A percentile compares a stretch with the other conserved stretches of the same genome.
Conservation (phyloP, 2,329 filamentous ascomycete species). For the Exophiala oligosperma region DNA sequence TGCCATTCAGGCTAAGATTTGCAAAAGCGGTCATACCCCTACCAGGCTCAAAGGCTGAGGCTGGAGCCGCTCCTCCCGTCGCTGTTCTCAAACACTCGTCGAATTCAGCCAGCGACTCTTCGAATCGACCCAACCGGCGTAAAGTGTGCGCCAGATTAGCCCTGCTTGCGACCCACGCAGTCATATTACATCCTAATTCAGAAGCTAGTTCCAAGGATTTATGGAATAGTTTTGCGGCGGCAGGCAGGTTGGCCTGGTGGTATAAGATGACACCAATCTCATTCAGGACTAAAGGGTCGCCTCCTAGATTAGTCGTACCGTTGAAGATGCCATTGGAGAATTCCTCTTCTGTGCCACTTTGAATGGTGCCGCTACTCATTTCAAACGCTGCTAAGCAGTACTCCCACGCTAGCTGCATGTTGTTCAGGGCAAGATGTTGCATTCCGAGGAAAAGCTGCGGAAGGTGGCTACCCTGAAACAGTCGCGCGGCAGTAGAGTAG, state of each 20-base stretch:
- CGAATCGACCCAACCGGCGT: constrained; percentile 67
- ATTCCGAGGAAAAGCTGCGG: constrained; percentile 96
- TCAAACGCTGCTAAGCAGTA: constrained; percentile 88
- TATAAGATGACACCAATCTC: constrained; percentile 97
- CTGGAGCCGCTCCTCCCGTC: constrained; percentile 59
- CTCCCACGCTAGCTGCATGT: constrained; percentile 89
- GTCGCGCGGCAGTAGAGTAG: constrained; percentile 88
- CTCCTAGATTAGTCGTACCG: constrained; percentile 35
- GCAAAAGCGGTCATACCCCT: constrained; percentile 21
- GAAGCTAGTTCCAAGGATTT: constrained; percentile 75
- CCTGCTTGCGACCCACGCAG: constrained; percentile 78
- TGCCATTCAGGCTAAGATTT: constrained; percentile 19
- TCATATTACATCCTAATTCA: constrained; percentile 77
- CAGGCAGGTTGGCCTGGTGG: constrained; percentile 76
- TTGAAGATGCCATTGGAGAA: constrained; percentile 24
- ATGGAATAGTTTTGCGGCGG: constrained; percentile 75
- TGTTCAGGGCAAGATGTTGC: constrained; percentile 96
- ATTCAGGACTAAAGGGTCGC: constrained; percentile 86
- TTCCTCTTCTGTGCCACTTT: constrained; percentile 31
- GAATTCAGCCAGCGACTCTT: constrained; percentile 75
- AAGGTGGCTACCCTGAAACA: constrained; percentile 96
- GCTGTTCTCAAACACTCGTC: constrained; percentile 83
- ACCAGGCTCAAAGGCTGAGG: constrained; percentile 18
- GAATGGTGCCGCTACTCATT: constrained; percentile 46
- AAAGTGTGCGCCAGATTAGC: constrained; percentile 90